These are phyloP conservation scores for Ophiostoma angusticollis DNA, from an alignment of 2,329 filamentous ascomycete species.

Conservation along the genomic window DNA sequence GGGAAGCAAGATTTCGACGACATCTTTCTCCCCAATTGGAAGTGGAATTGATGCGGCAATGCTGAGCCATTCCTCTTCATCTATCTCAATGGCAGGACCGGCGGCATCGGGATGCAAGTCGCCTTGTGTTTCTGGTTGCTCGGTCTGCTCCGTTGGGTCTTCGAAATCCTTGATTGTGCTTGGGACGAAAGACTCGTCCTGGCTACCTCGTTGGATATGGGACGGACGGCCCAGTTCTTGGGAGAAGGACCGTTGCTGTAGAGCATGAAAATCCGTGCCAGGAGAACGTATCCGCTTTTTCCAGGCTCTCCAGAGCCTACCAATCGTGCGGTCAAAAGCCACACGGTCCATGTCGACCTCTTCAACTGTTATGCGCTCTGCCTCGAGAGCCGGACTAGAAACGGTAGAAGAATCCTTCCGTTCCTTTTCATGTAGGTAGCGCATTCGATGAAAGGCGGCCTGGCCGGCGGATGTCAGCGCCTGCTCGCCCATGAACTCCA, in stretches of 20 bases:
- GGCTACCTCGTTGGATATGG: constrained; percentile 27
- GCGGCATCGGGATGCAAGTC: neutral
- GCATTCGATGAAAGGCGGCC: constrained; percentile 60
- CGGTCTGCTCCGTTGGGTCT: constrained; percentile 2
- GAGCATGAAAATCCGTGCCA: constrained; percentile 30
- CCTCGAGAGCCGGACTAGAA: constrained; percentile 30
- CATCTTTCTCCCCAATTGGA: constrained; percentile 52
- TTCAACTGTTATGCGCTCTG: constrained; percentile 66
- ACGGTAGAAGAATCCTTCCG: constrained; percentile 36
- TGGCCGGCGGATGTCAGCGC: constrained; percentile 78
- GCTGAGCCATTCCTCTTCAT: constrained; percentile 28
- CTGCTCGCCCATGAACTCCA: constrained; percentile 90
- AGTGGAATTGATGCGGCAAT: constrained; percentile 51
- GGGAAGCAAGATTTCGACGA: constrained; percentile 70
- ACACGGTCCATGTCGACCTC: constrained; percentile 89
- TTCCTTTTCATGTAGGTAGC: constrained; percentile 44
- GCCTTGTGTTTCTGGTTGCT: constrained; percentile 3
- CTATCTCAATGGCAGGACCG: constrained; percentile 1
- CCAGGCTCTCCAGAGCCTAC: constrained; percentile 88
- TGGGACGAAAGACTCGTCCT: constrained; percentile 24
- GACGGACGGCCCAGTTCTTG: constrained; percentile 29
- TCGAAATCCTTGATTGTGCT: constrained; percentile 27
- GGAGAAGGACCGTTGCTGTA: constrained; percentile 36
- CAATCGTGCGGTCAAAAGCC: constrained; percentile 76
- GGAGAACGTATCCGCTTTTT: constrained; percentile 66